Evolutionary conservation across 2,329 filamentous ascomycete genomes (phyloP), one percentile per base, ranked within the genome.

Genomic region (Hysterium pulicare): DNA sequence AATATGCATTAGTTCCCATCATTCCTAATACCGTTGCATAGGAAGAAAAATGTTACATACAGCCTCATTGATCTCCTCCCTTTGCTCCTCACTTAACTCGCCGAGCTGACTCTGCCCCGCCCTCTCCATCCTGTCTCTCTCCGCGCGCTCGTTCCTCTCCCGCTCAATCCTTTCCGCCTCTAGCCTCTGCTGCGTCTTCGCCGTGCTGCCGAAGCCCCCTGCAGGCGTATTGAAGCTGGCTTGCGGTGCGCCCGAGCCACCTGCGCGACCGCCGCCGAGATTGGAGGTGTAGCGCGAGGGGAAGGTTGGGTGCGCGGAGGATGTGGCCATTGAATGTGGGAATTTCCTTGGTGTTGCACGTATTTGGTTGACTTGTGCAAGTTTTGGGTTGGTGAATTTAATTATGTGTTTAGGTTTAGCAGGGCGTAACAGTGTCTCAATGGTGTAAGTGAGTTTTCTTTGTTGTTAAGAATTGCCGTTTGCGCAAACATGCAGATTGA

Each of bases 41-140:
- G 23, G 26, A 24, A 9, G n/a, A 20, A 8, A 26, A 28, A 31
- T 32, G 26, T 23, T 4, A 75, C 84, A 62, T 79, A 94, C 89
- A 50, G 91, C 90, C 75, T 96, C 90, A 64, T 88, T 88, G 50
- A 96, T 91, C 68, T 96, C 90, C 60, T 94, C 88, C 52, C 86
- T 79, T 66, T 96, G 90, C 69, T 96, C 90, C 60, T 96, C 90
- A 16, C 82, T 84, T 53, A 97, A 67, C 33, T 75, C 69, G 38
- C 73, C 76, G 36, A 83, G 58, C 26, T 71, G 70, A 64, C 47
- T 54, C 64, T 79, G 53, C 57, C 67, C 64, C 61, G 70, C 59
- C 62, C 71, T 62, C 58, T 71, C 63, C 62, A 71, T 51, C 53
- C 68, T 57, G 62, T 75, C 59, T 15, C 65, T 63, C 54, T 71